Percentiles rank a stretch among this genome's conserved stretches.
These are phyloP conservation scores for Cyclospora cayetanensis DNA, from an alignment of 169 alveolate genomes.

Conservation along the genomic window DNA sequence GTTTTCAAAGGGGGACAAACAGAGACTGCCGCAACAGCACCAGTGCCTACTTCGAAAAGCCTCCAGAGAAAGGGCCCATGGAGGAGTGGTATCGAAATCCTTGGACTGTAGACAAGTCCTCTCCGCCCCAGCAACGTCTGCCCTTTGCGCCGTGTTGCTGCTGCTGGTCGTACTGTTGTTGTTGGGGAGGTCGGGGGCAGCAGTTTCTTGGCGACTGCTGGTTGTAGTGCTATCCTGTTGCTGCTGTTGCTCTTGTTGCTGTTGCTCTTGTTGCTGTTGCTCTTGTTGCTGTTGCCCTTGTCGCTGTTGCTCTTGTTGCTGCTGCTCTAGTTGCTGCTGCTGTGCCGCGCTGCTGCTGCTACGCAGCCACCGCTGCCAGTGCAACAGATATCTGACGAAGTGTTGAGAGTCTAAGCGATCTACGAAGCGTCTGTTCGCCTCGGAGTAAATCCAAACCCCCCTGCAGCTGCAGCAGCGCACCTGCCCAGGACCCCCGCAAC, in stretches of 20 bases:
- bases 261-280: not conserved
- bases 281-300: not conserved
- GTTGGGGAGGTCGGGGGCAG: no score
- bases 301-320: not conserved
- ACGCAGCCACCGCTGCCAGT: slow-evolving; percentile 14
- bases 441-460: slow-evolving; percentile 1
- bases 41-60: not conserved
- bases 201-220: no score
- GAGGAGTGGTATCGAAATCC: no score
- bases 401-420: not conserved
- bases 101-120: no score
- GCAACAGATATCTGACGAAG: not conserved
- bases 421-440: not conserved
- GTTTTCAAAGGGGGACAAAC: not conserved
- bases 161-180: not conserved
- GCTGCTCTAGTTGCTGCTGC: slow-evolving; percentile 16
- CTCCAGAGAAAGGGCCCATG: not conserved
- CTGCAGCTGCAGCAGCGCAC: slow-evolving; percentile 24
- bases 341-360: slow-evolving; percentile 21
- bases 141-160: no score
- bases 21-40: slow-evolving; percentile 8
- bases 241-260: not conserved
- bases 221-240: not conserved
- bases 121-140: no score
- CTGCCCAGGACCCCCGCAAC: not conserved